Evolutionary conservation across 108 stramenopile genomes (phyloP).

Genomic region (Mayamaea pseudoterrestris): DNA sequence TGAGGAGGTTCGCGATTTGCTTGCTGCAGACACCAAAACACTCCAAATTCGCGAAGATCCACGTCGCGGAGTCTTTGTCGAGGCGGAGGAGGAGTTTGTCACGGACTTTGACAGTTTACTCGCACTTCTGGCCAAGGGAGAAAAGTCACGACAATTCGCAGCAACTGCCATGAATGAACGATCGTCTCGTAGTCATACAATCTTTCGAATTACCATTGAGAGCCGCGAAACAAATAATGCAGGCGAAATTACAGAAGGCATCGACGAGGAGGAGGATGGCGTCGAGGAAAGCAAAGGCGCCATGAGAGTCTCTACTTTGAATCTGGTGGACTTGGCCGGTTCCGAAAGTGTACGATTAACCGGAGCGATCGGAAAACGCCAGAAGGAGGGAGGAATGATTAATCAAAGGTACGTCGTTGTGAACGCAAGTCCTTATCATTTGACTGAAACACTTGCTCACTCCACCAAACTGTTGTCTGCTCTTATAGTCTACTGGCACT

Average conservation of each 20-base stretch:
- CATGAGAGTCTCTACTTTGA: constrained; percentile 70
- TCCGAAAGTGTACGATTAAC: constrained; percentile 89
- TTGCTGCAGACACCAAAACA: constrained; percentile 32
- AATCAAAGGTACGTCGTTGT: constrained; percentile 57
- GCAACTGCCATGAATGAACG: constrained; percentile 94
- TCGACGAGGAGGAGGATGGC: constrained; percentile 15
- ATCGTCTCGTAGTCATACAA: constrained; percentile 93
- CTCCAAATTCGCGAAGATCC: constrained; percentile 88
- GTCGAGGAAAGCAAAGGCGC: constrained; percentile 60
- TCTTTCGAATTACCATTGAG: constrained; percentile 91
- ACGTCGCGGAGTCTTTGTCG: constrained; percentile 90
- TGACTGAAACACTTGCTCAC: background rate
- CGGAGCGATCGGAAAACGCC: constrained; percentile 89
- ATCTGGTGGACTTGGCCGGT: constrained; percentile 85
- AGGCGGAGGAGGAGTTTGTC: constrained; percentile 72
- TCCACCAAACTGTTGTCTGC: background rate
- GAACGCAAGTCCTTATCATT: too few relatives aligned
- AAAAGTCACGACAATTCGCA: constrained; percentile 80
- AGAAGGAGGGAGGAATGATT: constrained; percentile 98
- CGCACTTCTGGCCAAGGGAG: constrained; percentile 63
- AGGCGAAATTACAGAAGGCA: constrained; percentile 3
- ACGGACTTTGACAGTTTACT: constrained; percentile 69
- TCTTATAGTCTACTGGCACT: constrained; percentile 88
- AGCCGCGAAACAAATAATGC: constrained; percentile 32
- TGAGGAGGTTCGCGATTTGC: constrained; percentile 94